A percentile compares a stretch with the other conserved stretches of the same genome.
Evolutionary conservation across 805 yeast species (phyloP).

Genomic region (Candida boleticola): DNA sequence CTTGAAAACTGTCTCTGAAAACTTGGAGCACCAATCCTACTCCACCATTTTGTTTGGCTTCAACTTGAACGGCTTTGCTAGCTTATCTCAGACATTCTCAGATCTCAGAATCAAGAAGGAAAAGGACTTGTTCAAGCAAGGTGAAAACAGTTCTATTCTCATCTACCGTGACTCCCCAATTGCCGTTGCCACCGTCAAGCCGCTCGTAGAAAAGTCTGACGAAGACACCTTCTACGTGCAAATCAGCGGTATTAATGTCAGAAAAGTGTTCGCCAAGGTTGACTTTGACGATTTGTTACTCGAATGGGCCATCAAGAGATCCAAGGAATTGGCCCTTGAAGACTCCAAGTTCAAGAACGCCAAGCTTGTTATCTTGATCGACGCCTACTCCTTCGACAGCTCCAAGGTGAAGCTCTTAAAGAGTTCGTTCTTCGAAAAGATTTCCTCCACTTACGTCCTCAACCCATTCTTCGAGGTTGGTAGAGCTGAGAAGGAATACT

Average conservation of each 20-base stretch:
- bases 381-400: conserved; percentile 53
- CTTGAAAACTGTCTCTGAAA: conserved; percentile 37
- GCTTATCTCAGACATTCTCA: conserved; percentile 18
- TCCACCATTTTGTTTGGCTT: conserved; percentile 45
- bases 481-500: conserved; percentile 8
- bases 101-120: conserved; percentile 16
- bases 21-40: conserved; percentile 22
- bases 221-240: conserved; percentile 46
- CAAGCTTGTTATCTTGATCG: conserved; percentile 41
- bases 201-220: conserved; percentile 36
- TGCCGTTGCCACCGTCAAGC: conserved; percentile 53
- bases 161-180: conserved; percentile 71
- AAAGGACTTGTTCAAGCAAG: conserved; percentile 22
- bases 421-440: conserved; percentile 42
- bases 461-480: conserved; percentile 25
- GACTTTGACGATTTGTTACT: conserved; percentile 64
- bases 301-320: conserved; percentile 55
- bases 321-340: conserved; percentile 37
- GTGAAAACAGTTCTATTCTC: conserved; percentile 51
- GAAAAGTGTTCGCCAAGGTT: conserved; percentile 64
- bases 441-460: conserved; percentile 23
- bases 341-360: conserved; percentile 26
- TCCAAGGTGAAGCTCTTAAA: conserved; percentile 34
- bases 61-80: conserved; percentile 49
- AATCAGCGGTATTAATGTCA: conserved; percentile 58